Evolutionary conservation across 2,329 filamentous ascomycete species (phyloP).

Genomic region (Grosmannia serpens): DNA sequence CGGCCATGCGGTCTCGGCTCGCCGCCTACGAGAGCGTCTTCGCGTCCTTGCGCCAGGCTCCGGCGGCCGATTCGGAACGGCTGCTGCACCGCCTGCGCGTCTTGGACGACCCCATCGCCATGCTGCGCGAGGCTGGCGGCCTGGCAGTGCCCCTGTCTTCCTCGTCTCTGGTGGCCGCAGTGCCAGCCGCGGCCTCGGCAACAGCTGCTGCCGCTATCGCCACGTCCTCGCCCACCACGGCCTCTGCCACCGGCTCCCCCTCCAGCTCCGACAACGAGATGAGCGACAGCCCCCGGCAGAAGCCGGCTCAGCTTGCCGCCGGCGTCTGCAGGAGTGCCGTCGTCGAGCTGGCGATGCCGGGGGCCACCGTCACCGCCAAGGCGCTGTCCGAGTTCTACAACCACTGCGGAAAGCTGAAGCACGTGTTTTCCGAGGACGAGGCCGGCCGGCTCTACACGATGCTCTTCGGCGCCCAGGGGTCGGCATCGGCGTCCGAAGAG

Average conservation of each 20-base stretch:
- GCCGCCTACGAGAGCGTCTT: slow-evolving; percentile 18
- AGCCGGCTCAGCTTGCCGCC: not conserved
- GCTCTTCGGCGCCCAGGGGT: not conserved
- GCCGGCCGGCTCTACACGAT: not conserved
- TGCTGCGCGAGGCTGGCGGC: slow-evolving; percentile 3
- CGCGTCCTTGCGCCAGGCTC: slow-evolving; percentile 13
- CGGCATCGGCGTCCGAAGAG: not conserved
- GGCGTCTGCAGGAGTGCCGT: not conserved
- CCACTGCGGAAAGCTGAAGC: not conserved
- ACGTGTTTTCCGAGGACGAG: not conserved
- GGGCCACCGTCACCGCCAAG: slow-evolving; percentile 9
- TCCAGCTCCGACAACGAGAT: not conserved
- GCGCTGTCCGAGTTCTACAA: slow-evolving; percentile 1
- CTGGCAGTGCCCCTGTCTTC: not conserved
- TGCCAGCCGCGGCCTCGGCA: not conserved
- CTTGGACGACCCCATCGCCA: slow-evolving; percentile 8
- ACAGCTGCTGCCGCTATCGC: not conserved
- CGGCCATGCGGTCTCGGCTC: slow-evolving; percentile 18
- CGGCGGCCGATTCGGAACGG: slow-evolving; percentile 14
- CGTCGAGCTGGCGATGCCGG: slow-evolving; percentile 12
- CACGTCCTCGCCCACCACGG: not conserved
- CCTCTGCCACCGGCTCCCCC: not conserved
- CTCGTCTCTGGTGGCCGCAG: not conserved
- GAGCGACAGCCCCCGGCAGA: not conserved
- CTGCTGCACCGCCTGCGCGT: slow-evolving; percentile 17